Base-by-base conservation (phyloP, 371 early-diverging fungal species). In the Rhizopus stolonifer region DNA sequence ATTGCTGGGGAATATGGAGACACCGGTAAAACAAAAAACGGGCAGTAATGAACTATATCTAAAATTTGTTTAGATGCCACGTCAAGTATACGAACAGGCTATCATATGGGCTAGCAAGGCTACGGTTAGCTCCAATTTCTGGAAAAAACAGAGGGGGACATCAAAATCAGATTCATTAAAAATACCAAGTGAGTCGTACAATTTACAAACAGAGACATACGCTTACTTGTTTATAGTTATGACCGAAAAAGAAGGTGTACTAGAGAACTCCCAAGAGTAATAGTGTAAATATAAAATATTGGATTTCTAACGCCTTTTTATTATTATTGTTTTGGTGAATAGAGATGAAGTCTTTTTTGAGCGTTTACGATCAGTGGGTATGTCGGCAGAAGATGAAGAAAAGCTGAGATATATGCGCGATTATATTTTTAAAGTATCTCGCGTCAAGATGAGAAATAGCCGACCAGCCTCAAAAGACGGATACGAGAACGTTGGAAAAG, bases 381-480 rank as follows among this genome's bases (percentile, higher is more conserved):
- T 92, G 90, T 77, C 86, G 1, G 61, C 64, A 6, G 90, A 90
- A 22, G 92, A 92, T 53, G 88, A 87, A 65, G 82, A 81, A 48
- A 90, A 86, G 47, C 74, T 92, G 5, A 60, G 70, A 18, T 74
- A 70, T 10, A 82, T 93, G 86, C 80, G 90, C 50, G 87, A 90
- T 39, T 91, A 87, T 54, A 82, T 89, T 14, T 85, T 76, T 53
- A 93, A 91, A 61, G 74, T 85, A 14, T 82, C 88, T 4, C 76
- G 80, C 31, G 60, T 82, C 10, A 79, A 81, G 19, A 56, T 70
- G 47, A 83, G 79, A 32, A 21, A 10, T 46, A 73, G 67, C 47
- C 71, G 71, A 24, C 67, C 69, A n/a, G 64, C 59, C 44, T 36
- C 52, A 18, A 19, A 22, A 3, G 70, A 73, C 15, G 64, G 62